phyloP scores from a whole-genome alignment of 2,329 filamentous ascomycete species.

The Apiospora aurea region DNA sequence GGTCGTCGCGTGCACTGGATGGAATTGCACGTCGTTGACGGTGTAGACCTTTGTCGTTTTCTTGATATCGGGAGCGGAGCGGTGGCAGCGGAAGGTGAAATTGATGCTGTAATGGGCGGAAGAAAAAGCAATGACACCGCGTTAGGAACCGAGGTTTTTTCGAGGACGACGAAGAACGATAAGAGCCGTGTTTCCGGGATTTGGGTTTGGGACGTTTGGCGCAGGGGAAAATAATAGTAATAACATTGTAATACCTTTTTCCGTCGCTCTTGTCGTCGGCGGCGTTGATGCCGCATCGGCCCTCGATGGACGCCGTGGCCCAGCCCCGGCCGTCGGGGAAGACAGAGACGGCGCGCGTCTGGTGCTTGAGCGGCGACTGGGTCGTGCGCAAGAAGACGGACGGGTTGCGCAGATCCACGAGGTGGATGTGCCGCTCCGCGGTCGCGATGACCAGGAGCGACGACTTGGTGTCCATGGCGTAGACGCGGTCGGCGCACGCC shows the following conservation, averaged over 20 bases:
- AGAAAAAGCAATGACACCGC: background rate
- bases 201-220: conserved; percentile 14
- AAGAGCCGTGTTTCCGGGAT: background rate
- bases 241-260: conserved; percentile 8
- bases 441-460: conserved; percentile 42
- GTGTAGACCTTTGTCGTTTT: conserved; percentile 39
- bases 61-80: conserved; percentile 29
- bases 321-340: conserved; percentile 40
- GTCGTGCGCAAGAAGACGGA: conserved; percentile 30
- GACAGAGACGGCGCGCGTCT: conserved; percentile 39
- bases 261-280: conserved; percentile 31
- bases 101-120: conserved; percentile 29
- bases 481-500: conserved; percentile 58
- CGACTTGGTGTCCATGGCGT: conserved; percentile 42
- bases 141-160: background rate
- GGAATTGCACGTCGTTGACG: conserved; percentile 43
- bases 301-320: conserved; percentile 42
- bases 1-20: conserved; percentile 35
- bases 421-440: conserved; percentile 41
- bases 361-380: conserved; percentile 37
- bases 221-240: conserved; percentile 5
- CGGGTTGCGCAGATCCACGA: conserved; percentile 42
- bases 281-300: conserved; percentile 36
- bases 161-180: background rate
- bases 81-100: conserved; percentile 46